Conservation (phyloP, 2,329 filamentous ascomycete species). For the Grosmannia serpens region DNA sequence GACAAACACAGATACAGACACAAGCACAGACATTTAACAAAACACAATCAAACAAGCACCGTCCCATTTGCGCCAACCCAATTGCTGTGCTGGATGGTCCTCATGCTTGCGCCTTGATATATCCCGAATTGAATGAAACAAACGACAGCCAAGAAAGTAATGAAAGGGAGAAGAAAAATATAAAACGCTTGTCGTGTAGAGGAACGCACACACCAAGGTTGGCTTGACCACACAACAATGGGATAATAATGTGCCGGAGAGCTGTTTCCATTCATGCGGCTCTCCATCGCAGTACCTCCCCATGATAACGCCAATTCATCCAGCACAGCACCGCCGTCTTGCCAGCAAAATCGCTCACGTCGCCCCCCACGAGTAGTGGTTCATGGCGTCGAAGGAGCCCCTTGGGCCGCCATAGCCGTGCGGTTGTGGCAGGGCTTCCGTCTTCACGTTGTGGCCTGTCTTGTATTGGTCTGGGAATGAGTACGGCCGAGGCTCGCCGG, state of each 20-base stretch:
- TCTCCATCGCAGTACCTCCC: not conserved
- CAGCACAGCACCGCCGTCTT: not conserved
- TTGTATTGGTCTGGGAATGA: conserved; percentile 39
- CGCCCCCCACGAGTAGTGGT: conserved; percentile 47
- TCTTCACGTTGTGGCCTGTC: conserved; percentile 21
- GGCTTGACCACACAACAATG: not conserved
- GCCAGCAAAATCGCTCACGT: conserved; percentile 15
- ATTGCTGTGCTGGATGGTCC: conserved; percentile 14
- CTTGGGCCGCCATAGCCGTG: conserved; percentile 27
- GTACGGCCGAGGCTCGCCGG: conserved; percentile 34
- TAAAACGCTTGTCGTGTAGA: not conserved
- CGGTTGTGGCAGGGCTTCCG: conserved; percentile 25
- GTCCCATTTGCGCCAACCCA: conserved; percentile 14
- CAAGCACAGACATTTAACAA: not conserved
- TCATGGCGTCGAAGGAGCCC: conserved; percentile 37
- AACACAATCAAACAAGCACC: conserved; percentile 8
- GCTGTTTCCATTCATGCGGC: not conserved
- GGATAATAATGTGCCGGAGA: not conserved
- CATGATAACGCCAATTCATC: not conserved
- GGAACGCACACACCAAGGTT: not conserved
- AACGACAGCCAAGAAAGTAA: conserved; percentile 3
- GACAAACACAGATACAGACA: not conserved
- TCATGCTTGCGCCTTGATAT: conserved; percentile 8
- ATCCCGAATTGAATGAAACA: not conserved
- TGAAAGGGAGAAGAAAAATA: not conserved